Evolutionary conservation across 192 early-diverging fungal genomes (phyloP).

Genomic region (Backusella luteola): DNA sequence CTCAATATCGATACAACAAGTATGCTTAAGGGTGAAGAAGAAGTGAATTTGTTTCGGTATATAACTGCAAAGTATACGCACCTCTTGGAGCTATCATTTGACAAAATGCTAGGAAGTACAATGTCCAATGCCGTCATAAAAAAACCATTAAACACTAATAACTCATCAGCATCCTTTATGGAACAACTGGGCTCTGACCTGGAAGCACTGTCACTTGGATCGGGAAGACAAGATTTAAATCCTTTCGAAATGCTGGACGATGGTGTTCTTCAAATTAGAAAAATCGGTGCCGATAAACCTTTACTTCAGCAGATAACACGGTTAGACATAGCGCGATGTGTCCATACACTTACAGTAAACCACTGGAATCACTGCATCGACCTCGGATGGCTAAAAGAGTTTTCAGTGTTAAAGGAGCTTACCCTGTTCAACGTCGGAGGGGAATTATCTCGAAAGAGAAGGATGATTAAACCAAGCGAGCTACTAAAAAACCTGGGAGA

Average conservation of each 20-base stretch:
- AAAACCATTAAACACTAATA: neutral
- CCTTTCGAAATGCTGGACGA: neutral
- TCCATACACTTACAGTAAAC: neutral
- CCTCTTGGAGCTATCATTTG: neutral
- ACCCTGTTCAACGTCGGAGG: neutral
- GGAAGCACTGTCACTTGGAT: neutral
- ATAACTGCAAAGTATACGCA: neutral
- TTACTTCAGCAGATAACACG: neutral
- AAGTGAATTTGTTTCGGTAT: neutral
- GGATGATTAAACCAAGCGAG: neutral
- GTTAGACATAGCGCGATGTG: neutral
- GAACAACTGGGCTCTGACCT: neutral
- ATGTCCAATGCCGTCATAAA: neutral
- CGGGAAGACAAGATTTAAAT: neutral
- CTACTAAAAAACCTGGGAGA: neutral
- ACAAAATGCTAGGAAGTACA: neutral
- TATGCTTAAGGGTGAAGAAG: neutral
- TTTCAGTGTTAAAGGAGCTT: neutral
- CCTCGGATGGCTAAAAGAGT: neutral
- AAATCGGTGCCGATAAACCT: neutral
- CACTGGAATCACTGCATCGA: neutral
- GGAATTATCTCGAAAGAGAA: neutral
- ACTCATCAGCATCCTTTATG: neutral
- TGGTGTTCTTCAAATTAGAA: neutral
- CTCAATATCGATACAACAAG: neutral